phyloP scores from a whole-genome alignment of 208 protist species.

The Wallacemonas collosoma region DNA sequence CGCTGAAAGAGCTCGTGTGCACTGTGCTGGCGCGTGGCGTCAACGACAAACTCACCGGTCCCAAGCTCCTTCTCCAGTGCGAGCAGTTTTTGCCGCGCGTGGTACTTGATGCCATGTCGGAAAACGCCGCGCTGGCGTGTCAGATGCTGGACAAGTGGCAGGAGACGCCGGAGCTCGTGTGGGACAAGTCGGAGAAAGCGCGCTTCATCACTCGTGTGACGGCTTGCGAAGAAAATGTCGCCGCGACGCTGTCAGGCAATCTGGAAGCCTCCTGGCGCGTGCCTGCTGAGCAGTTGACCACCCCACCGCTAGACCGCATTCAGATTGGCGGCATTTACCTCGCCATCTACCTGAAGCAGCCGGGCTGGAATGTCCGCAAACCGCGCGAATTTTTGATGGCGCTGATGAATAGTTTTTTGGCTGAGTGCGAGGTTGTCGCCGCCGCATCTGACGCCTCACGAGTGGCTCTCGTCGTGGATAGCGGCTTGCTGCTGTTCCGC shows the following conservation, averaged over 20 bases:
- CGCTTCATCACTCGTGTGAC: constrained; percentile 39
- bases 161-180: constrained; percentile 94
- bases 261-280: constrained; percentile 46
- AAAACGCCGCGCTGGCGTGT: constrained; percentile 73
- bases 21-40: constrained; percentile 53
- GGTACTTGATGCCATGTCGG: constrained; percentile 92
- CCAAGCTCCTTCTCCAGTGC: constrained; percentile 71
- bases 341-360: constrained; percentile 67
- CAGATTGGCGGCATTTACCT: constrained; percentile 88
- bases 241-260: constrained; percentile 29
- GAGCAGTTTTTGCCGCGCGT: constrained; percentile 84
- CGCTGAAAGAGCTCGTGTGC: constrained; percentile 56
- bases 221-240: constrained; percentile 33
- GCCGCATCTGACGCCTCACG: constrained; percentile 3
- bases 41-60: constrained; percentile 88
- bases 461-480: constrained; percentile 54
- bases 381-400: constrained; percentile 81
- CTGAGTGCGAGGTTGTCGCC: constrained; percentile 18
- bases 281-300: constrained; percentile 31
- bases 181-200: constrained; percentile 77
- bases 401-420: constrained; percentile 64
- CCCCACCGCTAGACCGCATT: constrained; percentile 24
- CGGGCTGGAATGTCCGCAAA: constrained; percentile 81
- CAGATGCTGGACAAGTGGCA: constrained; percentile 87
- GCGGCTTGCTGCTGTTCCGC: constrained; percentile 46